Base-by-base conservation (phyloP, 2,329 filamentous ascomycete genomes). In the Uncinocarpus reesii region DNA sequence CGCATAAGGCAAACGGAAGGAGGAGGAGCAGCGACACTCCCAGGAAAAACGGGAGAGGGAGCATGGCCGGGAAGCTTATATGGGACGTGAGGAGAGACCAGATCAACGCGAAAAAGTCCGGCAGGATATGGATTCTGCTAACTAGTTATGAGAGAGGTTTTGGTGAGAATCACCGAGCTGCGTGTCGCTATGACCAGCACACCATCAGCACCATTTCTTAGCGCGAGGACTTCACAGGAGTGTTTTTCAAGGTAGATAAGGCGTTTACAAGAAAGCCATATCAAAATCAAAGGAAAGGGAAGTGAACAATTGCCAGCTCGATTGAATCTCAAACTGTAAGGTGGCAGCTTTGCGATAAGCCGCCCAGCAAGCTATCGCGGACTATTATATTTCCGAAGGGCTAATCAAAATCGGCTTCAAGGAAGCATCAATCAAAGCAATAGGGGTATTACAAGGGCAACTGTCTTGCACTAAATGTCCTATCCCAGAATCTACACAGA, bases 1-100 rank as follows among this genome's bases (percentile, higher is more conserved):
- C 63, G 42, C 66, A 68, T 36, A 71, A 49, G 41, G 61, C 58
- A 15, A 67, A 55, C n/a, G 65, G 62, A 20, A 69, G 56, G 41
- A 69, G 50, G 18, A 59, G 52, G 28, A 68, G 58, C 10, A 69
- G 52, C 10, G 60, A 61, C 40, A 69, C 28, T 18, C 55, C 60
- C 31, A 66, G 24, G 3, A 65, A 41, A 13, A 68, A 53, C 5
- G 58, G 57, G 48, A 63, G 48, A 13, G 62, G 49, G 53, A 65
- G 61, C 67, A 70, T 69, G 42, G 45, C 48, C 4, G 16, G 15
- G n/a, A 7, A 29, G 11, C n/a, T n/a, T 38, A 29, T 21, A 8
- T 11, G 10, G 16, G 6, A 3, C 1, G 29, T 4, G 18, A 3
- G 7, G n/a, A 21, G 8, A 16, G 7, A 4, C 16, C 38, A 7